Base-by-base conservation (phyloP, 192 early-diverging fungal species). In the Backusella morwellensis region DNA sequence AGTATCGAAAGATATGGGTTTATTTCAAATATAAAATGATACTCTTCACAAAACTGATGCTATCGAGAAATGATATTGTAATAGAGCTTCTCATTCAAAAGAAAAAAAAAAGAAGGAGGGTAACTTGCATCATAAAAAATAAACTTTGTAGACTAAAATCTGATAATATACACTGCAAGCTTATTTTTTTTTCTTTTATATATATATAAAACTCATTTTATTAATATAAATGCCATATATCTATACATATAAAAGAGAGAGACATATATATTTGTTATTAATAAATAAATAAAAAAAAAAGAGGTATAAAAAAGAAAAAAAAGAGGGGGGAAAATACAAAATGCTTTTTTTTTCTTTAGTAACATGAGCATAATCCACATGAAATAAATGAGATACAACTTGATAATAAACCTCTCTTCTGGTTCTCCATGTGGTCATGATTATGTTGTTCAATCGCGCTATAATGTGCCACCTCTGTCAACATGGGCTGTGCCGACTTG, bases 331-430 rank as follows among this genome's bases (percentile, higher is more conserved):
- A 1, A 26, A 63, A 29, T 68, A 68, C 26, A 34, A 68, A 68
- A 68, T 12, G 4, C 15, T 5, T 35, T 6, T 21, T 21, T 6
- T 74, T 29, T 29, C n/a, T 29, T 32, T 66, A 74, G 40, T 68
- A 35, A 14, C 74, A 75, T 17, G 66, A 67, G 19, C 66, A 67
- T 8, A 75, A 47, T 9, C 74, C 74, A 11, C 74, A 75, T 63
- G 56, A 63, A 26, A 63, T 29, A 44, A 54, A 42, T 29, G 74
- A 44, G 6, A 75, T 44, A 29, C 35, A 68, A 11, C 26, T 68
- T 1, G 56, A 66, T 66, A 63, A 21, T 34, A 75, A 42, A 26
- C 74, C 74, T 47, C 38, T 66, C 29, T 68, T 75, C 4, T 41
- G 40, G 12, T 47, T 66, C 15, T 32, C 26, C 23, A 44, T 44